Percentiles rank a stretch among this genome's conserved stretches.
phyloP scores from a whole-genome alignment of 306 rosid genomes.

The Cicer yamashitae region DNA sequence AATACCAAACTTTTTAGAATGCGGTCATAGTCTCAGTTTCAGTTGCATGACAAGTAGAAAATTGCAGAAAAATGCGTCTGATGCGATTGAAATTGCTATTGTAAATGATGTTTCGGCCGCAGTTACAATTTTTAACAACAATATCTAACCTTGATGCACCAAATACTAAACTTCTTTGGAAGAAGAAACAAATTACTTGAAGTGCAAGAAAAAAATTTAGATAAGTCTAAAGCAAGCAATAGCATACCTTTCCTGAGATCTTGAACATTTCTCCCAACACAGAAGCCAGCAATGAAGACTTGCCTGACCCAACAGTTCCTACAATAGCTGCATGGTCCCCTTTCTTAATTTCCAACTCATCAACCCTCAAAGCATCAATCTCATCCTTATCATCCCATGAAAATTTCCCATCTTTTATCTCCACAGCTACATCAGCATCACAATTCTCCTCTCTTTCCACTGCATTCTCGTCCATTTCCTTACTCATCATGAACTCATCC shows the following conservation, averaged over 20 bases:
- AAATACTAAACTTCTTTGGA: background rate
- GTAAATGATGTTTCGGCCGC: background rate
- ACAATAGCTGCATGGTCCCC: slow-evolving; percentile 79
- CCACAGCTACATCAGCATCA: slow-evolving; percentile 53
- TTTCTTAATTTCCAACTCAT: slow-evolving; percentile 60
- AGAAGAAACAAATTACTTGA: slow-evolving; percentile 1
- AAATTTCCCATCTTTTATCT: slow-evolving; percentile 62
- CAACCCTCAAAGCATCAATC: slow-evolving; percentile 52
- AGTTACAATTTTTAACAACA: background rate
- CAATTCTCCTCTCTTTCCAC: slow-evolving; percentile 62
- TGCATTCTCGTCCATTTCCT: slow-evolving; percentile 61
- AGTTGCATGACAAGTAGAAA: background rate
- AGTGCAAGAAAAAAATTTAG: slow-evolving; percentile 8
- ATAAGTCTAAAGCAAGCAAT: slow-evolving; percentile 27
- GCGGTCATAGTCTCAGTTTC: background rate
- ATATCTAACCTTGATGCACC: background rate
- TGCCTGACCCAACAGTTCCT: slow-evolving; percentile 89
- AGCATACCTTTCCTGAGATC: slow-evolving; percentile 74
- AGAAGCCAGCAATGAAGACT: slow-evolving; percentile 81
- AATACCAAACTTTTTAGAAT: no score
- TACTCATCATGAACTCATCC: slow-evolving; percentile 70
- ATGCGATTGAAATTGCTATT: background rate
- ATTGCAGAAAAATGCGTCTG: background rate
- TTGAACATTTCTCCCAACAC: slow-evolving; percentile 89
- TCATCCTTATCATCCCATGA: slow-evolving; percentile 77